These are phyloP conservation scores for Wickerhamomyces sp. DNA, from an alignment of 1,139 yeast genomes.

Conservation along the genomic window DNA sequence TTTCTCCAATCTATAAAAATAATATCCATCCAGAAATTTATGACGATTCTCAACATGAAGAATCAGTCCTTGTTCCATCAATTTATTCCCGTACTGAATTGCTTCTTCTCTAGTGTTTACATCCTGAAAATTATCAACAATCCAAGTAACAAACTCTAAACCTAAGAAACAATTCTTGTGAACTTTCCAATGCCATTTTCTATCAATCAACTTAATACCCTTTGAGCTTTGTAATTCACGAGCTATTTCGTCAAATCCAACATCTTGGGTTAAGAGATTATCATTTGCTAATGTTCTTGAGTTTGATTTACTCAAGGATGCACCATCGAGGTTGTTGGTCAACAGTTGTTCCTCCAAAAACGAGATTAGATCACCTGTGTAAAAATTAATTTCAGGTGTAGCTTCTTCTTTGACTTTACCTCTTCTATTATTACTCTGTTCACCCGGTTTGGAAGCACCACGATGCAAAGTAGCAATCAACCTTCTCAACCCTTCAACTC, in stretches of 20 bases:
- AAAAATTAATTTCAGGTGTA: conserved; percentile 74
- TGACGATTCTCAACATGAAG: conserved; percentile 81
- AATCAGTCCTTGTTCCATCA: conserved; percentile 70
- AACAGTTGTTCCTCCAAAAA: conserved; percentile 47
- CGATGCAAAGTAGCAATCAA: conserved; percentile 64
- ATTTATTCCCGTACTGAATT: conserved; percentile 64
- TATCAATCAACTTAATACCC: conserved; percentile 62
- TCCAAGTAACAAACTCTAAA: conserved; percentile 80
- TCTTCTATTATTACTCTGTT: conserved; percentile 28
- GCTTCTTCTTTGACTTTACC: conserved; percentile 40
- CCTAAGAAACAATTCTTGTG: conserved; percentile 83
- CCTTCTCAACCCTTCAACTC: conserved; percentile 81
- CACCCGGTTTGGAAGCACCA: conserved; percentile 44
- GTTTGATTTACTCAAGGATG: background rate
- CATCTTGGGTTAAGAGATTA: conserved; percentile 33
- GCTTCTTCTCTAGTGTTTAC: conserved; percentile 82
- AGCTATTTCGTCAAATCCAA: conserved; percentile 48
- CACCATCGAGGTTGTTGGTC: background rate
- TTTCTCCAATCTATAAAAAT: conserved; percentile 65
- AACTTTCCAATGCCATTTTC: conserved; percentile 87
- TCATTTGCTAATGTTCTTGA: conserved; percentile 13
- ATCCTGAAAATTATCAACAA: conserved; percentile 72
- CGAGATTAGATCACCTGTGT: conserved; percentile 78
- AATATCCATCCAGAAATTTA: conserved; percentile 86
- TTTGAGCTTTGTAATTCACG: conserved; percentile 58